Conservation (phyloP, 306 rosid genomes). For the Sesbania bispinosa region DNA sequence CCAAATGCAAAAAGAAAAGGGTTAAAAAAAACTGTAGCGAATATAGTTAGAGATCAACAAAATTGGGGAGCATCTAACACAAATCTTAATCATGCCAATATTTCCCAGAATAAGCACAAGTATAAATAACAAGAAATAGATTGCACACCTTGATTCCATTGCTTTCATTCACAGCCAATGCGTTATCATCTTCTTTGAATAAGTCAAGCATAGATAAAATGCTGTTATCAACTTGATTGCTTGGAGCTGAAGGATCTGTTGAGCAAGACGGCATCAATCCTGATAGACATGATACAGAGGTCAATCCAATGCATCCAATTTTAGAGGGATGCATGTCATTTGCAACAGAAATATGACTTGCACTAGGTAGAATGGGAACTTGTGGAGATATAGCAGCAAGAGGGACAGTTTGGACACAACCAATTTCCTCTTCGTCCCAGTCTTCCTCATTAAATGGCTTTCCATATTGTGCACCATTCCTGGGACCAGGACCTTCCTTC, state of each 20-base stretch:
- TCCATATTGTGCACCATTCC: slow-evolving; percentile 85
- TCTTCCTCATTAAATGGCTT: slow-evolving; percentile 70
- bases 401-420: slow-evolving; percentile 21
- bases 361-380: slow-evolving; percentile 3
- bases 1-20: not conserved
- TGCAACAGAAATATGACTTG: slow-evolving; percentile 17
- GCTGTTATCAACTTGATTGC: slow-evolving; percentile 29
- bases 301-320: slow-evolving; percentile 15
- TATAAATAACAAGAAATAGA: not conserved
- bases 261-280: slow-evolving; percentile 22
- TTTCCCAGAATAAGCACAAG: not conserved
- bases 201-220: slow-evolving; percentile 1
- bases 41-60: not conserved
- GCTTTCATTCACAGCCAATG: not conserved
- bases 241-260: slow-evolving; percentile 20
- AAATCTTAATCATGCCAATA: not conserved
- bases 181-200: slow-evolving; percentile 24
- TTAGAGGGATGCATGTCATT: slow-evolving; percentile 22
- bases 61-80: not conserved
- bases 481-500: slow-evolving; percentile 84
- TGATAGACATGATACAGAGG: slow-evolving; percentile 39
- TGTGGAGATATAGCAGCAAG: slow-evolving; percentile 11
- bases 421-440: slow-evolving; percentile 52
- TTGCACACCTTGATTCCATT: slow-evolving; percentile 40
- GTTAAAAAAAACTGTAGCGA: not conserved